A percentile compares a stretch with the other conserved stretches of the same genome.
Conservation (phyloP, 208 protist genomes). For the Novymonas esmeraldas region DNA sequence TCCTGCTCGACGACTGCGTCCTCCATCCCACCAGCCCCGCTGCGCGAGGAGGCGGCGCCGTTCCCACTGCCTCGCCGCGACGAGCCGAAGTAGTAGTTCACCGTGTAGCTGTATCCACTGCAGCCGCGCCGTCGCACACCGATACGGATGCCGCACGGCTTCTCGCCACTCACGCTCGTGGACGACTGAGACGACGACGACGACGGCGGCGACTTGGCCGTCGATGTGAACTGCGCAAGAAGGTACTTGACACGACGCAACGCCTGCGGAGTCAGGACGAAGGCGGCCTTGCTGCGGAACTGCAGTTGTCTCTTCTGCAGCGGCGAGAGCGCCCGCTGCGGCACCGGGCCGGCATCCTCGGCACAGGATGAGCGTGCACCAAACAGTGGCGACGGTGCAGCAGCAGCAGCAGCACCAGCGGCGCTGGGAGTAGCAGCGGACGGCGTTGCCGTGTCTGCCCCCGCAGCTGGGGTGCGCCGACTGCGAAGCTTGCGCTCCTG, state of each 20-base stretch:
- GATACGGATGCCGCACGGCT: conserved; percentile 85
- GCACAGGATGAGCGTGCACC: conserved; percentile 72
- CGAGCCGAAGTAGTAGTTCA: conserved; percentile 88
- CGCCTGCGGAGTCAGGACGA: conserved; percentile 81
- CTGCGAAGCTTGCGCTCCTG: conserved; percentile 14
- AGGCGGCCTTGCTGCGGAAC: conserved; percentile 82
- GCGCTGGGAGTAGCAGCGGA: not conserved
- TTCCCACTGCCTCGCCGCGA: not conserved
- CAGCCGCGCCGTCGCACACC: conserved; percentile 95
- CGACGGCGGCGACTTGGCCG: not conserved
- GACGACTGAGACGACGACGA: not conserved
- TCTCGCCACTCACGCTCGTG: not conserved
- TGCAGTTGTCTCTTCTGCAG: conserved; percentile 85
- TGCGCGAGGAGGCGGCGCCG: not conserved
- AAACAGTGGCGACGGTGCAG: conserved; percentile 13
- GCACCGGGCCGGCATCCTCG: conserved; percentile 70
- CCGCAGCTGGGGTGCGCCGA: conserved; percentile 2
- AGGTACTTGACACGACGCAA: conserved; percentile 83
- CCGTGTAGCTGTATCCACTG: conserved; percentile 96
- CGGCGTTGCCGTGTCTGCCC: not conserved
- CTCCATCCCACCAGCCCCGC: conserved; percentile 14
- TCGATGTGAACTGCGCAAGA: conserved; percentile 49
- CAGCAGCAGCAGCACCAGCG: conserved; percentile 11
- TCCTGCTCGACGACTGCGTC: conserved; percentile 91
- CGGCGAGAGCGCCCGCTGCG: conserved; percentile 61